phyloP scores from a whole-genome alignment of 1,139 yeast genomes.

The Williopsis jadinii region DNA sequence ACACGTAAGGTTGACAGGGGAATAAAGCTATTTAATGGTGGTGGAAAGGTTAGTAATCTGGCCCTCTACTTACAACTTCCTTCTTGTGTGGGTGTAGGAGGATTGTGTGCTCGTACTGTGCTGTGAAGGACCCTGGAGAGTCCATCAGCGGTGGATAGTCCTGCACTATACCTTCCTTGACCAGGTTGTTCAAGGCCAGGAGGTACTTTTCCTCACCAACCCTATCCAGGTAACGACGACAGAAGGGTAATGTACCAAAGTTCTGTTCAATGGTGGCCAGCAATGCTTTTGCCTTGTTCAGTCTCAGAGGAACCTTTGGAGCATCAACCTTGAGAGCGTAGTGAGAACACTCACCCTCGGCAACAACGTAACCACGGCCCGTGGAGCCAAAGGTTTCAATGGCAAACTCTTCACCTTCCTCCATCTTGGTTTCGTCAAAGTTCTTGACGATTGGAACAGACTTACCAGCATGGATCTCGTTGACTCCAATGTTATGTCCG shows the following conservation, averaged over 20 bases:
- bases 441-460: slow-evolving; percentile 93
- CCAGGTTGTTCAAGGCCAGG: slow-evolving; percentile 81
- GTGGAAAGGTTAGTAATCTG: slow-evolving; percentile 61
- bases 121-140: slow-evolving; percentile 80
- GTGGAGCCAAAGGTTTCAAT: slow-evolving; percentile 97
- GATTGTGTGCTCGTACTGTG: slow-evolving; percentile 93
- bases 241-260: slow-evolving; percentile 94
- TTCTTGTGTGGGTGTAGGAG: slow-evolving; percentile 85
- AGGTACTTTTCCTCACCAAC: slow-evolving; percentile 88
- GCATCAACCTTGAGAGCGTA: slow-evolving; percentile 60
- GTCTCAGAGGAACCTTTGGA: slow-evolving; percentile 37
- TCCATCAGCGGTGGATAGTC: slow-evolving; percentile 98
- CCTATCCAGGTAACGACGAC: slow-evolving; percentile 90
- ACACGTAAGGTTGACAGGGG: no score
- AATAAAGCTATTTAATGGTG: not conserved
- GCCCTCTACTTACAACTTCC: slow-evolving; percentile 94
- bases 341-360: slow-evolving; percentile 92
- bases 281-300: slow-evolving; percentile 62
- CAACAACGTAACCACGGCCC: slow-evolving; percentile 83
- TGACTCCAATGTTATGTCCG: slow-evolving; percentile 88
- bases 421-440: slow-evolving; percentile 95
- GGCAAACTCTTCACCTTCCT: slow-evolving; percentile 97
- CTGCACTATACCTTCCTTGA: slow-evolving; percentile 77
- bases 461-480: slow-evolving; percentile 87
- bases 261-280: slow-evolving; percentile 63